Evolutionary conservation across 192 early-diverging fungal species (phyloP).

Genomic region (Gamsiella multidivaricata): DNA sequence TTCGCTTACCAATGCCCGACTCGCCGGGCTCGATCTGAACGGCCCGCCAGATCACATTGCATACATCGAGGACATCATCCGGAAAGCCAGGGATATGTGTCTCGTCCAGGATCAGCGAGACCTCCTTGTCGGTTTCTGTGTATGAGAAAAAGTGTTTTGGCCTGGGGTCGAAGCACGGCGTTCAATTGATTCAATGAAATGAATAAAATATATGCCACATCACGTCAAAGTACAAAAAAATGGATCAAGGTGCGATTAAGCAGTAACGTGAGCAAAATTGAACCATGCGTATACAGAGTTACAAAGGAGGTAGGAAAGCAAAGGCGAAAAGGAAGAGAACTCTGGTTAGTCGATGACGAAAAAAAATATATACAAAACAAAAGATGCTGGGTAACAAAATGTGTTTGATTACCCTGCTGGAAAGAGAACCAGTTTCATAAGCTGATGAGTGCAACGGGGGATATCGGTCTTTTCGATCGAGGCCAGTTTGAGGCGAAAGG

Average conservation of each 20-base stretch:
- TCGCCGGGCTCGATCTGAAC: constrained; percentile 52
- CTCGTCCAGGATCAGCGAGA: constrained; percentile 48
- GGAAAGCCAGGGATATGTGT: constrained; percentile 44
- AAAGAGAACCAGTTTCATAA: constrained; percentile 50
- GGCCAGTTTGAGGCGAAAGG: constrained; percentile 46
- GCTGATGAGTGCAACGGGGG: constrained; percentile 51
- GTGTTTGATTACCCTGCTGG: constrained; percentile 35
- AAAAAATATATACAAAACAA: not conserved
- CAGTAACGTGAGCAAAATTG: not conserved
- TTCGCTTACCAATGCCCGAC: constrained; percentile 47
- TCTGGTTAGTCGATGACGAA: constrained; percentile 16
- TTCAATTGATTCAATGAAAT: too few species aligned
- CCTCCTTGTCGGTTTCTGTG: constrained; percentile 47
- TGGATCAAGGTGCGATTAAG: too few species aligned
- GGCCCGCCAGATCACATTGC: constrained; percentile 48
- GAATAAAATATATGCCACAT: too few species aligned
- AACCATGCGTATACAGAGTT: not conserved
- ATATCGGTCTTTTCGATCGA: constrained; percentile 45
- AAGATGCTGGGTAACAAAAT: not conserved
- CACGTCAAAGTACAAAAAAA: not conserved
- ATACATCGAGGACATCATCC: constrained; percentile 38
- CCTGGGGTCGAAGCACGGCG: not conserved
- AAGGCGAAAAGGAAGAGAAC: not conserved
- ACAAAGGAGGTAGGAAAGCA: not conserved
- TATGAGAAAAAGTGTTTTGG: constrained; percentile 51